Conservation (phyloP, 108 stramenopile genomes). For the Nitzschia sp. region DNA sequence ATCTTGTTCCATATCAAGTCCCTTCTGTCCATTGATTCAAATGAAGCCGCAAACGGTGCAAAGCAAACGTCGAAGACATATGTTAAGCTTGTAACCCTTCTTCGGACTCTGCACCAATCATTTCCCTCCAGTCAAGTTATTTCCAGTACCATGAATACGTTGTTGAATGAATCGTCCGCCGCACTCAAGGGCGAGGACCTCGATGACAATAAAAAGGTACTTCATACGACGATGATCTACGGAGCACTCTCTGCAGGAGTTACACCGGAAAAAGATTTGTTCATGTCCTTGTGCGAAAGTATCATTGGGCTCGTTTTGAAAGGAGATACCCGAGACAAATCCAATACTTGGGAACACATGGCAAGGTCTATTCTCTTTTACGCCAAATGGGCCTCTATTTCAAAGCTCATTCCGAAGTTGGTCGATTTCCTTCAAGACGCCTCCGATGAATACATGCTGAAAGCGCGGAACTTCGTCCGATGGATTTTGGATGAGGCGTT, state of each 20-base stretch:
- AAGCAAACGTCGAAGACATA: constrained; percentile 40
- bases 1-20: constrained; percentile 48
- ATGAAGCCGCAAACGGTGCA: constrained; percentile 14
- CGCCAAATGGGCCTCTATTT: constrained; percentile 56
- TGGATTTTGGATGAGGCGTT: constrained; percentile 38
- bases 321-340: constrained; percentile 7
- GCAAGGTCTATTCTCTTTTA: constrained; percentile 62
- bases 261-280: constrained; percentile 19
- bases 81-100: constrained; percentile 49
- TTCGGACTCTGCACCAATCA: constrained; percentile 49
- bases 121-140: constrained; percentile 65
- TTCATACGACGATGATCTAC: constrained; percentile 39
- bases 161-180: constrained; percentile 32
- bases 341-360: constrained; percentile 48
- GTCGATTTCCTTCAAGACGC: constrained; percentile 11
- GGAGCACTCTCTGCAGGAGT: constrained; percentile 73
- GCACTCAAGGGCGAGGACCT: constrained; percentile 4
- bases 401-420: constrained; percentile 26
- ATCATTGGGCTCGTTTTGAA: constrained; percentile 11
- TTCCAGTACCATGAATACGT: constrained; percentile 38
- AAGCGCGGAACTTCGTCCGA: constrained; percentile 13
- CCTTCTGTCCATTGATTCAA: constrained; percentile 31
- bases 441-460: not conserved
- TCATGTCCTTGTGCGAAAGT: constrained; percentile 29
- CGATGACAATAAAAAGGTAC: constrained; percentile 7